phyloP scores from a whole-genome alignment of 495 filamentous ascomycete genomes.

The Aspergillus haitiensis region DNA sequence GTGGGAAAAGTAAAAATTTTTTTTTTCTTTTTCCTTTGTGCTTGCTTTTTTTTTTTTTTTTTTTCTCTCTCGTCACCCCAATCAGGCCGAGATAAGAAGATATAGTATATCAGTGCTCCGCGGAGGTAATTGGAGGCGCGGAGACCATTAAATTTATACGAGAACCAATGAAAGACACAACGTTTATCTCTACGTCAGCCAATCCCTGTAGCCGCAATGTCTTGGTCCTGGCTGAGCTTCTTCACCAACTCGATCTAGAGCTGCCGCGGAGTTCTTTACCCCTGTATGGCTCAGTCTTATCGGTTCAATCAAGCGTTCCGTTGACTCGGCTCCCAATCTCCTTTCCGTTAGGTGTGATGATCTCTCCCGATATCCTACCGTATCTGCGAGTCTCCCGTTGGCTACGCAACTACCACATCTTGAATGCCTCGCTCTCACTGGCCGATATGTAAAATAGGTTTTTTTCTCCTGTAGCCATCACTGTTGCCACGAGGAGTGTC shows the following conservation, averaged over 20 bases:
- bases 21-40: no score
- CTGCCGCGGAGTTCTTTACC: conserved; percentile 14
- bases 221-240: conserved; percentile 10
- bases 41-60: not conserved
- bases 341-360: not conserved
- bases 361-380: conserved; percentile 6
- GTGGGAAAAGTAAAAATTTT: no score
- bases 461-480: not conserved
- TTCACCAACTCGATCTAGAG: conserved; percentile 5
- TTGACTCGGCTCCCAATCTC: not conserved
- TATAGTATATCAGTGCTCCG: conserved; percentile 13
- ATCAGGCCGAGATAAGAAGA: conserved; percentile 13
- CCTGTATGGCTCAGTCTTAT: conserved; percentile 10
- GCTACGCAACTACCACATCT: conserved; percentile 1
- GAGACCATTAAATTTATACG: not conserved
- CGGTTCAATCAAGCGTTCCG: conserved; percentile 14
- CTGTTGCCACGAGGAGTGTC: not conserved
- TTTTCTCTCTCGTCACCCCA: conserved; percentile 6
- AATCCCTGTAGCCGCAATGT: conserved; percentile 1
- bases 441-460: not conserved
- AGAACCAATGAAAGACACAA: conserved; percentile 9
- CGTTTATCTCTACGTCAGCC: conserved; percentile 10
- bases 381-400: not conserved
- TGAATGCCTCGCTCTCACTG: not conserved
- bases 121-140: conserved; percentile 11